phyloP scores from a whole-genome alignment of 768 basidiomycete genomes.

The Epithele typhae region DNA sequence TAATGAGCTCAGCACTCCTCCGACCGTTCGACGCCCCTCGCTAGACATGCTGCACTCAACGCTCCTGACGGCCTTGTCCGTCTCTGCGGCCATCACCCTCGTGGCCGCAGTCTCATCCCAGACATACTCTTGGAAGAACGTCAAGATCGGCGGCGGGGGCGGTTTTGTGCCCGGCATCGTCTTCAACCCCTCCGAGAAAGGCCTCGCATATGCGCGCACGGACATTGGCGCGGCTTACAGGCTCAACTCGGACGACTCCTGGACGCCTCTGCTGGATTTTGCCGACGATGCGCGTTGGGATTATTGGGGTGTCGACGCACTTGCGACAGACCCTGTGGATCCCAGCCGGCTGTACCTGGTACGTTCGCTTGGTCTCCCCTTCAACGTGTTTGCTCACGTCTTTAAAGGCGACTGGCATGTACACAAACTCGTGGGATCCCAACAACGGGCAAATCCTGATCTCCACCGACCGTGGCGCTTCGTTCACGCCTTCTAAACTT shows the following conservation, averaged over 20 bases:
- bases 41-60: constrained; percentile 11
- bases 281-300: constrained; percentile 46
- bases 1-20: neutral
- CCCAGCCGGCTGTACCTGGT: constrained; percentile 52
- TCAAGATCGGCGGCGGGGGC: constrained; percentile 46
- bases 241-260: constrained; percentile 54
- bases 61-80: constrained; percentile 26
- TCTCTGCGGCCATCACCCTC: constrained; percentile 29
- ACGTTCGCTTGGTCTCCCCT: neutral
- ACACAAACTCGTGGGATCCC: constrained; percentile 59
- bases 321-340: constrained; percentile 60
- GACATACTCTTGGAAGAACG: constrained; percentile 58
- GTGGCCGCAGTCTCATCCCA: constrained; percentile 42
- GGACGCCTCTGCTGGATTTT: constrained; percentile 62
- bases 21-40: constrained; percentile 1
- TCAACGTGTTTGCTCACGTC: neutral
- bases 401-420: constrained; percentile 51
- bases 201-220: constrained; percentile 60
- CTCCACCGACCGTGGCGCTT: constrained; percentile 54
- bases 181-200: constrained; percentile 58
- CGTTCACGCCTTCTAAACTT: constrained; percentile 45
- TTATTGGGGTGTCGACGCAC: constrained; percentile 37
- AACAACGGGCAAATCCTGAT: constrained; percentile 61
- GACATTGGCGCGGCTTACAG: constrained; percentile 67
- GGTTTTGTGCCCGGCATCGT: constrained; percentile 55